Conservation (phyloP, 1,284 basidiomycete species). For the Ceratobasidium sp. region DNA sequence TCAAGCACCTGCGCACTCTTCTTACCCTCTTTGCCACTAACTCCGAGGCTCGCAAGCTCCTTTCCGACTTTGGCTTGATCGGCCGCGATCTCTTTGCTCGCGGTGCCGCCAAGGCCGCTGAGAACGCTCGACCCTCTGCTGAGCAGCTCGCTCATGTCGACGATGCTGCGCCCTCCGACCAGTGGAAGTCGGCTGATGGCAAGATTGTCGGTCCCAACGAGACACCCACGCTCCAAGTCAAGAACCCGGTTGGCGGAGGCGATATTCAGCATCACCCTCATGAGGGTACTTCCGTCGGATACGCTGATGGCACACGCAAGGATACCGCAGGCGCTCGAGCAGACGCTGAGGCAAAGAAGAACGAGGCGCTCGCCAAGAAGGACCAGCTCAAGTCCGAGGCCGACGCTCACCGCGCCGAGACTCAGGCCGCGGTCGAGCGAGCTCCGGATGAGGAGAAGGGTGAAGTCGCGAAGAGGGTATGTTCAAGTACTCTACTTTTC, state of each 20-base stretch:
- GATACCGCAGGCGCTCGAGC: constrained; percentile 54
- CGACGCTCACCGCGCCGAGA: constrained; percentile 49
- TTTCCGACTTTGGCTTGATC: constrained; percentile 84
- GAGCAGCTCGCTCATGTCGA: constrained; percentile 77
- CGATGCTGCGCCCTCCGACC: constrained; percentile 74
- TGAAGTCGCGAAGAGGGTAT: constrained; percentile 63
- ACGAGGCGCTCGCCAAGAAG: constrained; percentile 52
- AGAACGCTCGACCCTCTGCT: constrained; percentile 75
- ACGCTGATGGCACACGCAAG: constrained; percentile 58
- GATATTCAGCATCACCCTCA: constrained; percentile 65
- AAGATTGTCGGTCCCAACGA: constrained; percentile 62
- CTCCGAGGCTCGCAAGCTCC: constrained; percentile 90
- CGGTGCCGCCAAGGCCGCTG: constrained; percentile 80
- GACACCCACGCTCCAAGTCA: constrained; percentile 68
- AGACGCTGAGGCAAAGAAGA: constrained; percentile 49
- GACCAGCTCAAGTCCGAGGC: constrained; percentile 50
- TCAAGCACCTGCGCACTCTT: constrained; percentile 88
- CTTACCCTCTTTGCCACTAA: constrained; percentile 89
- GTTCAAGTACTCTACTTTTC: constrained; percentile 41
- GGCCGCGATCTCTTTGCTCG: constrained; percentile 90
- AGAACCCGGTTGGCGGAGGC: constrained; percentile 61
- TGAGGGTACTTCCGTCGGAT: constrained; percentile 59
- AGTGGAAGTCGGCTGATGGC: constrained; percentile 66
- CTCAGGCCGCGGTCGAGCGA: constrained; percentile 53
- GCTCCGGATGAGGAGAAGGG: constrained; percentile 61